Evolutionary conservation across 2,329 filamentous ascomycete genomes (phyloP).

Genomic region (Fusarium sp.): DNA sequence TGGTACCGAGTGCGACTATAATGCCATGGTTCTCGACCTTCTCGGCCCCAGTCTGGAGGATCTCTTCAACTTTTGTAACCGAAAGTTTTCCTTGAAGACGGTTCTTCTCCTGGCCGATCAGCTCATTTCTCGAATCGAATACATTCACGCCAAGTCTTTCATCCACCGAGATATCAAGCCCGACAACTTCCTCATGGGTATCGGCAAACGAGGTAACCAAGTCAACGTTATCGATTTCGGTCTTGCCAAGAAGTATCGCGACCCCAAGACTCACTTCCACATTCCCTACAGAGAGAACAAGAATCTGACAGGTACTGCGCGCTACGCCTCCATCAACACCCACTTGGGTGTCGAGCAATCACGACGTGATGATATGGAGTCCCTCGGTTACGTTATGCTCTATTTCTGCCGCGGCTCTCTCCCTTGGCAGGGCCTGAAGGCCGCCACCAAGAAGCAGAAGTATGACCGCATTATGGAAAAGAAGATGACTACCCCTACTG

Average conservation of each 20-base stretch:
- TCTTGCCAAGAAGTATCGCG: conserved; percentile 99
- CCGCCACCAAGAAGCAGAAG: conserved; percentile 99
- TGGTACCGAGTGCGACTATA: conserved; percentile 99
- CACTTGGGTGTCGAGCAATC: conserved; percentile 99
- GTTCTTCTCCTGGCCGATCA: conserved; percentile 96
- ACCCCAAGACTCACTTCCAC: conserved; percentile 99
- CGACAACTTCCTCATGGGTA: conserved; percentile 99
- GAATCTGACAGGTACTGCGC: conserved; percentile 98
- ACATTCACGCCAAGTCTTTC: conserved; percentile 99
- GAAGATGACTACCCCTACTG: conserved; percentile 99
- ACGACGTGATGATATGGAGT: conserved; percentile 99
- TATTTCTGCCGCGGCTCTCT: conserved; percentile 99
- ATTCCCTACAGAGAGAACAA: conserved; percentile 99
- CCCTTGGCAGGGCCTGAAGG: conserved; percentile 98
- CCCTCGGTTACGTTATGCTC: conserved; percentile 98
- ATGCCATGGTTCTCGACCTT: conserved; percentile 98
- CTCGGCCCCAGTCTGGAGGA: conserved; percentile 96
- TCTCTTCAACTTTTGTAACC: conserved; percentile 99
- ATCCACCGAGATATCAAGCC: conserved; percentile 99
- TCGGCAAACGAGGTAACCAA: conserved; percentile 98
- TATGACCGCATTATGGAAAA: conserved; percentile 99
- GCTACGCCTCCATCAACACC: conserved; percentile 99
- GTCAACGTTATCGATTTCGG: conserved; percentile 99
- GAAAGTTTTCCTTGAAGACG: conserved; percentile 99
- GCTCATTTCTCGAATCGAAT: conserved; percentile 98